Conservation (phyloP, 2,329 filamentous ascomycete species). For the Aspergillus amoenus region DNA sequence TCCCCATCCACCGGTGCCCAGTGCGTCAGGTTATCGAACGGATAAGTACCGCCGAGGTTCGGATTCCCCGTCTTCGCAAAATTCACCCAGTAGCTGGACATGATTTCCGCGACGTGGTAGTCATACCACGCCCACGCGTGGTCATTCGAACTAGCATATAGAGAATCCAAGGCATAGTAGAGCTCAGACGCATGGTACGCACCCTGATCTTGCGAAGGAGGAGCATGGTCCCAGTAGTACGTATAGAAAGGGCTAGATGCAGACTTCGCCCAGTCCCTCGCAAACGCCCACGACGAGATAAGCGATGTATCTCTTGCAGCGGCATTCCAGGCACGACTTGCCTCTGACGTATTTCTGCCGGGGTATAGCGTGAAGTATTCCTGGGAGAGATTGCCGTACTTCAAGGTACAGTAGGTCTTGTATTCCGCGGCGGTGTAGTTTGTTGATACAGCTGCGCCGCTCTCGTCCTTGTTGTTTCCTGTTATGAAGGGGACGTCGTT, state of each 20-base stretch:
- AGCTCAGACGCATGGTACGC: constrained; percentile 42
- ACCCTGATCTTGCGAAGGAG: constrained; percentile 34
- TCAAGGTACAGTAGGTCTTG: constrained; percentile 25
- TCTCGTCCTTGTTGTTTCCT: constrained; percentile 38
- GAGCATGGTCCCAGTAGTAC: constrained; percentile 40
- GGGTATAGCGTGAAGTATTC: constrained; percentile 31
- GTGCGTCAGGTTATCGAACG: constrained; percentile 8
- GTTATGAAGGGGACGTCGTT: constrained; percentile 39
- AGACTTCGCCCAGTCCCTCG: constrained; percentile 27
- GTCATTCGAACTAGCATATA: constrained; percentile 30
- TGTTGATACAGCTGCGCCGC: constrained; percentile 23
- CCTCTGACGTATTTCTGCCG: constrained; percentile 19
- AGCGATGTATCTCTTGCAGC: constrained; percentile 26
- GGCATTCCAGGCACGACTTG: constrained; percentile 26
- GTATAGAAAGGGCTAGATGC: constrained; percentile 32
- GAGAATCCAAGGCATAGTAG: constrained; percentile 38
- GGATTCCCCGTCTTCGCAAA: constrained; percentile 33
- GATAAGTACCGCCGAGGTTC: constrained; percentile 20
- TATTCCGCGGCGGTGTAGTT: constrained; percentile 30
- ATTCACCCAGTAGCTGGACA: constrained; percentile 38
- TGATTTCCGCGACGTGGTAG: constrained; percentile 20
- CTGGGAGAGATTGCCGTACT: constrained; percentile 32
- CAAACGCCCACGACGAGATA: constrained; percentile 30
- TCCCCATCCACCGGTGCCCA: constrained; percentile 15
- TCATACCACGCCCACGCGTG: constrained; percentile 13